phyloP scores from a whole-genome alignment of 192 early-diverging fungal genomes.

The Fimicolochytrium jonesii region DNA sequence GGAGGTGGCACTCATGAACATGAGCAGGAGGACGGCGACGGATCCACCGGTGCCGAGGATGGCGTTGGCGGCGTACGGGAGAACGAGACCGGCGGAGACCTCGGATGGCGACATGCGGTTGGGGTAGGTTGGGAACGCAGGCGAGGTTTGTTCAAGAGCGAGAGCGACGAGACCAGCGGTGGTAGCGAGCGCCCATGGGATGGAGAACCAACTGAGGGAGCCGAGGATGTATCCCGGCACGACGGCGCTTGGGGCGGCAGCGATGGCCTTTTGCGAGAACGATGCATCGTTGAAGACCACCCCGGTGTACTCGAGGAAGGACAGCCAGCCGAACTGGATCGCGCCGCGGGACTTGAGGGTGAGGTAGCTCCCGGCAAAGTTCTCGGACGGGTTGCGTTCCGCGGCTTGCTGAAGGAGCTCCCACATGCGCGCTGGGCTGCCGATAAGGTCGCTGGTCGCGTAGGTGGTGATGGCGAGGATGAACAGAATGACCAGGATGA shows the following conservation, averaged over 20 bases:
- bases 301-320: no score
- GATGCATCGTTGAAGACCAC: constrained; percentile 72
- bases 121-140: constrained; percentile 51
- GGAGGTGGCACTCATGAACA: constrained; percentile 76
- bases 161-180: constrained; percentile 66
- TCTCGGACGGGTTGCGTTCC: constrained; percentile 44
- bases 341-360: constrained; percentile 52
- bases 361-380: constrained; percentile 60
- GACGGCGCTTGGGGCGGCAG: constrained; percentile 59
- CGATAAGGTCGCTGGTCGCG: constrained; percentile 52
- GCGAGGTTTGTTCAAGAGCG: constrained; percentile 55
- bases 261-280: constrained; percentile 74
- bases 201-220: constrained; percentile 75
- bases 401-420: constrained; percentile 57
- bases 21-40: constrained; percentile 58
- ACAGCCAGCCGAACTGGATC: background rate
- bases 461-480: constrained; percentile 68
- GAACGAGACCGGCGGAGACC: constrained; percentile 63
- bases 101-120: constrained; percentile 47
- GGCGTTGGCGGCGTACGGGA: constrained; percentile 62
- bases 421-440: constrained; percentile 62
- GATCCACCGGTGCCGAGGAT: constrained; percentile 61
- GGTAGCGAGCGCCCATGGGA: constrained; percentile 69
- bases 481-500: constrained; percentile 68
- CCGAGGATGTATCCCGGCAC: constrained; percentile 68